These are phyloP conservation scores for Cucumis hystrix DNA, from an alignment of 306 rosid genomes.

Conservation along the genomic window DNA sequence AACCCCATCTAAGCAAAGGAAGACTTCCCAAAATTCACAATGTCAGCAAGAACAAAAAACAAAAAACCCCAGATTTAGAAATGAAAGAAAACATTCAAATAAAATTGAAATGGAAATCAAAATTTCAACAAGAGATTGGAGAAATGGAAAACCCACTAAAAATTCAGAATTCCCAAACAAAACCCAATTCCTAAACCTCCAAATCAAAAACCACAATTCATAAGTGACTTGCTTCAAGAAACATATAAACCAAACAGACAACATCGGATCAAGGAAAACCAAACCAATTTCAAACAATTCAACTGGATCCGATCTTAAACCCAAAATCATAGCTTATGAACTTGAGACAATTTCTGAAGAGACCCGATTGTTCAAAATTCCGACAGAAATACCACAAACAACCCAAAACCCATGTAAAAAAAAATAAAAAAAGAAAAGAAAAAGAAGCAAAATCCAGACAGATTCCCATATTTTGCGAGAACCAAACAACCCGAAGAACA, in stretches of 20 bases:
- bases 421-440: not conserved
- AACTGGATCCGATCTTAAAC: constrained; percentile 7
- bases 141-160: not conserved
- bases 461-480: not conserved
- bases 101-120: no score
- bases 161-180: not conserved
- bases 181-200: not conserved
- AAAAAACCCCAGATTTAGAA: not conserved
- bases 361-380: not conserved
- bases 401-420: not conserved
- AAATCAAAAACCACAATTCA: not conserved
- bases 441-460: not conserved
- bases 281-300: not conserved
- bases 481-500: not conserved
- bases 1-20: not conserved
- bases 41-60: not conserved
- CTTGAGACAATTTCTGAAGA: not conserved
- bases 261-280: not conserved
- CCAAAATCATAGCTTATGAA: not conserved
- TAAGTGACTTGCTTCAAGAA: not conserved
- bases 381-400: not conserved
- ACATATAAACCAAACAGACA: not conserved
- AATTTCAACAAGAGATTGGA: not conserved
- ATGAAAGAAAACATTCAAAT: not conserved
- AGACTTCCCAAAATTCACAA: not conserved